These are phyloP conservation scores for Rhododendron kiyosumense DNA, from an alignment of 148 eudicot species.

Conservation along the genomic window DNA sequence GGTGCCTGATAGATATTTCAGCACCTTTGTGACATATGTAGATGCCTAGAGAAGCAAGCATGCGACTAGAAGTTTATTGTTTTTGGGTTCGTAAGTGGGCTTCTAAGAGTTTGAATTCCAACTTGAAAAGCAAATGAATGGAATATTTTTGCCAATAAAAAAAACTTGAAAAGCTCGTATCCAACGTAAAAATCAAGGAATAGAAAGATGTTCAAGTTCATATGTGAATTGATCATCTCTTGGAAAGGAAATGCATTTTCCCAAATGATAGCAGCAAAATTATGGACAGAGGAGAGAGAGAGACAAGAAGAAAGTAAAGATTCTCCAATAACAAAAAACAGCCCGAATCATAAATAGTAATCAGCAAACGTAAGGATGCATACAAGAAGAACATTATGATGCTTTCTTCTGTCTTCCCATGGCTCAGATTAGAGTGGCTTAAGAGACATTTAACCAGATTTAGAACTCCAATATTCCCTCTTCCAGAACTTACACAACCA, in stretches of 20 bases:
- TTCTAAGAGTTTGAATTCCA: background rate
- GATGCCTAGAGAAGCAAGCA: background rate
- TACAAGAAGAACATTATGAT: background rate
- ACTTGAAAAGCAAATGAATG: background rate
- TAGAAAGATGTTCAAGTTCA: background rate
- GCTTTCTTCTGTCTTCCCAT: background rate
- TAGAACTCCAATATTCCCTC: background rate
- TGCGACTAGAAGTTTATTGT: background rate
- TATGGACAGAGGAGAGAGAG: too few relatives aligned
- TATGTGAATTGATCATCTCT: background rate
- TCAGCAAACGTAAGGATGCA: background rate
- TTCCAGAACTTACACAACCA: background rate
- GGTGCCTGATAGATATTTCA: constrained; percentile 15
- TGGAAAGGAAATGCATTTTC: background rate
- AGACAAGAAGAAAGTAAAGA: background rate
- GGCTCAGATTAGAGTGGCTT: background rate
- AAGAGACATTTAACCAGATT: background rate
- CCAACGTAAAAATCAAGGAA: background rate
- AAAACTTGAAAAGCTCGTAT: background rate
- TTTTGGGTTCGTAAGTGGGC: background rate
- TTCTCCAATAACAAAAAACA: background rate
- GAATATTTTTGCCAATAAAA: background rate
- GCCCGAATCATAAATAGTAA: background rate
- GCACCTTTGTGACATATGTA: background rate
- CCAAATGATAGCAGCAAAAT: background rate